A percentile compares a stretch with the other conserved stretches of the same genome.
Conservation (phyloP, 75 land plant species). For the Ceratopteris richardii region DNA sequence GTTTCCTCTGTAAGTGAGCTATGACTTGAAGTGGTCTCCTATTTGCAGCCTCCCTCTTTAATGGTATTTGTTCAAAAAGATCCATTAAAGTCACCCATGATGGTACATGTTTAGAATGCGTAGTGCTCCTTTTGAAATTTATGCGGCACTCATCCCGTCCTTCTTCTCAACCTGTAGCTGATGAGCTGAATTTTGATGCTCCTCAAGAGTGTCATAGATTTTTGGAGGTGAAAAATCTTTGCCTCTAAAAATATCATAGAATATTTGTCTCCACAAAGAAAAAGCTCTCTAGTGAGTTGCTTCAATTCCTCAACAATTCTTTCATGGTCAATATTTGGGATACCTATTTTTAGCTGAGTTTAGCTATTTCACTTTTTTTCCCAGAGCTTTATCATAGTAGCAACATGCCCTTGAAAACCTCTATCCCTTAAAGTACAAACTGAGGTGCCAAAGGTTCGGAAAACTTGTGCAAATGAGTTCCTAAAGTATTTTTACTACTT, state of each 20-base stretch:
- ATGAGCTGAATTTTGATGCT: conserved; percentile 38
- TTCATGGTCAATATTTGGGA: conserved; percentile 51
- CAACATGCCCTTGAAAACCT: conserved; percentile 56
- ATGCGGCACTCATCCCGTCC: conserved; percentile 24
- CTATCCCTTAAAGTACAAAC: conserved; percentile 66
- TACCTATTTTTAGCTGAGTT: conserved; percentile 68
- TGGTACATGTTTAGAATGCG: conserved; percentile 7
- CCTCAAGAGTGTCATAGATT: conserved; percentile 29
- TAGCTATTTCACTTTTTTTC: conserved; percentile 62
- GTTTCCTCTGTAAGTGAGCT: not conserved
- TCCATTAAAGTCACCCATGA: not conserved
- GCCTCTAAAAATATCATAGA: conserved; percentile 61
- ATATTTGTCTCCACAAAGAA: conserved; percentile 53
- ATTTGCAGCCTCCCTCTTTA: conserved; percentile 2
- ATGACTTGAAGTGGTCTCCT: not conserved
- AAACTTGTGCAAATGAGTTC: conserved; percentile 41
- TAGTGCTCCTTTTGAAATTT: not conserved
- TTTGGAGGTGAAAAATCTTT: conserved; percentile 57
- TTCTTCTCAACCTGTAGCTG: conserved; percentile 51
- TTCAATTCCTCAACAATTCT: conserved; percentile 77
- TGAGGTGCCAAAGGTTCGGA: conserved; percentile 59
- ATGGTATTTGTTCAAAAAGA: not conserved
- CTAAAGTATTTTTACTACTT: conserved; percentile 26
- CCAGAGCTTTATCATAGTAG: conserved; percentile 67
- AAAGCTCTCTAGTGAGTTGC: conserved; percentile 60